phyloP scores from a whole-genome alignment of 768 basidiomycete species.

The Tricholoma flavovirens region DNA sequence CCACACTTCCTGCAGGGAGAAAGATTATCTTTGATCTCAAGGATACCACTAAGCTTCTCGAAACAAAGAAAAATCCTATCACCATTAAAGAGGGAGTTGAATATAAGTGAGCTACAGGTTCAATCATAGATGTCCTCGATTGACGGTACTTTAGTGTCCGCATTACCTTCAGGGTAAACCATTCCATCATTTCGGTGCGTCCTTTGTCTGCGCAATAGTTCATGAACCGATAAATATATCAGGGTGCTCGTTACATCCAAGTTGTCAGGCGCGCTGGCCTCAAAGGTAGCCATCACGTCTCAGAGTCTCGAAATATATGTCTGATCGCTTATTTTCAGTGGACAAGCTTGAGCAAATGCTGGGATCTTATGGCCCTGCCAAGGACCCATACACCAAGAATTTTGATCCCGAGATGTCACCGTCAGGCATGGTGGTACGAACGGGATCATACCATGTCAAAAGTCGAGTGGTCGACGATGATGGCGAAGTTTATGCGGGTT shows the following conservation, averaged over 20 bases:
- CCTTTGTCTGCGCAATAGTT: not conserved
- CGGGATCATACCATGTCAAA: constrained; percentile 69
- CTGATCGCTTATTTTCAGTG: constrained; percentile 39
- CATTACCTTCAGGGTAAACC: constrained; percentile 83
- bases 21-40: constrained; percentile 63
- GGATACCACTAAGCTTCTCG: constrained; percentile 37
- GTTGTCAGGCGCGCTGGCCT: constrained; percentile 77
- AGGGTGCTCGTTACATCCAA: constrained; percentile 86
- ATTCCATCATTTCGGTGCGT: constrained; percentile 78
- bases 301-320: not conserved
- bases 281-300: constrained; percentile 44
- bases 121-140: not conserved
- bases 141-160: constrained; percentile 48
- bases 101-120: constrained; percentile 62
- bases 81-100: constrained; percentile 81
- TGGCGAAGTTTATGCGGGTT: constrained; percentile 71
- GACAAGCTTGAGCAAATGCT: constrained; percentile 94
- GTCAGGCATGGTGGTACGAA: constrained; percentile 80
- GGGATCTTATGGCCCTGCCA: constrained; percentile 79
- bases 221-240: constrained; percentile 2
- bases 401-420: constrained; percentile 69
- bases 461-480: constrained; percentile 91
- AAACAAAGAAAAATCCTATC: constrained; percentile 74
- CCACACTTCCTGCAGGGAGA: constrained; percentile 57
- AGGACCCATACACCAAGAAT: constrained; percentile 64